phyloP scores from a whole-genome alignment of 768 basidiomycete species.

The Naganishia onofrii region DNA sequence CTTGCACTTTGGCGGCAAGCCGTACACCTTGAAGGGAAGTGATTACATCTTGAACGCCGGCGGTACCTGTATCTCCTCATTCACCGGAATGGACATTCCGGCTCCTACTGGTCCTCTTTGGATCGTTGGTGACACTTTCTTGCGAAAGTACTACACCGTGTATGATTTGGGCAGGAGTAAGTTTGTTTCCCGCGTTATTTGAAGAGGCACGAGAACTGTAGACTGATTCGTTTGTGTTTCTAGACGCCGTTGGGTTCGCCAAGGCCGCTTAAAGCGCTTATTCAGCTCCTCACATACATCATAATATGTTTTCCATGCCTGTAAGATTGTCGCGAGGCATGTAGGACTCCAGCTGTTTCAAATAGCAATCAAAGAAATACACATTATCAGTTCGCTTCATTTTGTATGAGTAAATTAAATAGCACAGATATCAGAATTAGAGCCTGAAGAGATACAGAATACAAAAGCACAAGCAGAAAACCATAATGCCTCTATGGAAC shows the following conservation, averaged over 20 bases:
- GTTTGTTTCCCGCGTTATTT: too few relatives aligned
- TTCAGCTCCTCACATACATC: neutral
- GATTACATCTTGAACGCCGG: conserved; percentile 90
- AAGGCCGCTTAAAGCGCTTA: conserved; percentile 35
- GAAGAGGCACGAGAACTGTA: too few relatives aligned
- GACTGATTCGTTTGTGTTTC: conserved; percentile 26
- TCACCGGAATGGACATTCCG: conserved; percentile 87
- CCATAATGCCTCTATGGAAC: too few relatives aligned
- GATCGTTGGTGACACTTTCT: conserved; percentile 83
- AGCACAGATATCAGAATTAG: neutral
- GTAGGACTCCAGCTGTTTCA: neutral
- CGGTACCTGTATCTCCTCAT: conserved; percentile 89
- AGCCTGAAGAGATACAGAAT: neutral
- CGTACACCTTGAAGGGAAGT: conserved; percentile 69
- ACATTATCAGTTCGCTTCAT: neutral
- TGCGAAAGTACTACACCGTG: conserved; percentile 63
- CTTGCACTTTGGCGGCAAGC: conserved; percentile 76
- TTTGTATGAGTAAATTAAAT: neutral
- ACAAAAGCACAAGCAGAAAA: neutral
- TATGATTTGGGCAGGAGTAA: conserved; percentile 52
- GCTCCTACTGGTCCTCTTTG: conserved; percentile 61
- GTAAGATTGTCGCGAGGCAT: neutral
- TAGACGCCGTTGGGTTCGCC: conserved; percentile 81
- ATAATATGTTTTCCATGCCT: neutral
- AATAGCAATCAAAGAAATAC: neutral